These are phyloP conservation scores for Fusarium nisikadoi DNA, from an alignment of 2,329 filamentous ascomycete species.

Conservation along the genomic window DNA sequence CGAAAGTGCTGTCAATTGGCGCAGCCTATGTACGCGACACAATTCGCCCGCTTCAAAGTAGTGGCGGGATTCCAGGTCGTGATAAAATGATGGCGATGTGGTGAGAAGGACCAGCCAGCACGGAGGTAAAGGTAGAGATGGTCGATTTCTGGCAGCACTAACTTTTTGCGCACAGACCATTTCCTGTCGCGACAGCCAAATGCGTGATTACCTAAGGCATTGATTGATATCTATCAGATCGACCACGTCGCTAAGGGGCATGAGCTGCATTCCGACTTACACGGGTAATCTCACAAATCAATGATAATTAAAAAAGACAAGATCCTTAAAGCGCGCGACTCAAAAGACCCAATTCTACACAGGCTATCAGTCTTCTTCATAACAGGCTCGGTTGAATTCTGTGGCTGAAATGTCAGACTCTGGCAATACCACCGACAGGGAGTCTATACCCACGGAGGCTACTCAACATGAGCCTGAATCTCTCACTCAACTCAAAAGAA, in stretches of 20 bases:
- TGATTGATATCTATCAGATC: conserved; percentile 3
- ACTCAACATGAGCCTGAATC: conserved; percentile 33
- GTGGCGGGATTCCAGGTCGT: neutral
- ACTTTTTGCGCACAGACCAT: conserved; percentile 44
- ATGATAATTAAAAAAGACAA: conserved; percentile 8
- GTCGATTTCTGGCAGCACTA: conserved; percentile 22
- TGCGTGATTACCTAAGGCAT: conserved; percentile 12
- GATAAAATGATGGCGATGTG: conserved; percentile 8
- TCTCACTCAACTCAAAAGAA: conserved; percentile 35
- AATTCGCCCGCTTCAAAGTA: neutral
- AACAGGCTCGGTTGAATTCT: neutral
- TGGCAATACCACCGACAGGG: conserved; percentile 30
- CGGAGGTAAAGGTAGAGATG: conserved; percentile 9
- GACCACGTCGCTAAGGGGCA: conserved; percentile 41
- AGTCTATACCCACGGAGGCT: conserved; percentile 32
- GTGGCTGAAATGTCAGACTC: conserved; percentile 34
- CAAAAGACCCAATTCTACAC: neutral
- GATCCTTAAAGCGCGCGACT: neutral
- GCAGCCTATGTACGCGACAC: conserved; percentile 10
- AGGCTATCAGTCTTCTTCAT: neutral
- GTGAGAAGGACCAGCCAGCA: conserved; percentile 20
- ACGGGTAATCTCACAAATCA: conserved; percentile 30
- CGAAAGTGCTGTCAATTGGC: conserved; percentile 4
- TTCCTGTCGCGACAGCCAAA: conserved; percentile 5
- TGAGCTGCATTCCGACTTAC: conserved; percentile 37